Conservation (phyloP, 2,329 filamentous ascomycete genomes). For the Aspergillus pseudoviridinutans region DNA sequence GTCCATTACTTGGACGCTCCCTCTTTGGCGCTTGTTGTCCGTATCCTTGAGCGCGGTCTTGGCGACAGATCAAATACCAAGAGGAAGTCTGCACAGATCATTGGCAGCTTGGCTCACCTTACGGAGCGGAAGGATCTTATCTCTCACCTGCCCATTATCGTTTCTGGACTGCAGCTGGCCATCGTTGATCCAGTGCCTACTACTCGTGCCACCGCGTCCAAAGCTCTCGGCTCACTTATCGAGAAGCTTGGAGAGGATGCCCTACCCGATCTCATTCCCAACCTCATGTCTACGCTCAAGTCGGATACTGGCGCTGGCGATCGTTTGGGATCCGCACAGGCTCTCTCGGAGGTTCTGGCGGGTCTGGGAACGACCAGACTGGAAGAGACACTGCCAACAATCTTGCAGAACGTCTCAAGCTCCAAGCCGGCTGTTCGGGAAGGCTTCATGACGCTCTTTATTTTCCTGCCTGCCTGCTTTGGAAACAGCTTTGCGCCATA, state of each 20-base stretch:
- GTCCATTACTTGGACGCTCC: conserved; percentile 97
- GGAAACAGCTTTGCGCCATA: conserved; percentile 98
- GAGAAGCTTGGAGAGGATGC: conserved; percentile 98
- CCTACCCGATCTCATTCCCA: conserved; percentile 92
- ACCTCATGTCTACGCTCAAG: conserved; percentile 95
- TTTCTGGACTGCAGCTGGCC: conserved; percentile 82
- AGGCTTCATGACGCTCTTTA: conserved; percentile 99
- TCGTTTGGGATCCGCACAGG: conserved; percentile 91
- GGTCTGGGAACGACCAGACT: conserved; percentile 87
- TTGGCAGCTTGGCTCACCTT: conserved; percentile 93
- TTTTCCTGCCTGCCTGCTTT: conserved; percentile 97
- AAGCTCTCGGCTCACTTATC: conserved; percentile 91
- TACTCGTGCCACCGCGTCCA: conserved; percentile 91
- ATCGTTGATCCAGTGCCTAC: conserved; percentile 95
- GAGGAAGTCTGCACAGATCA: conserved; percentile 93
- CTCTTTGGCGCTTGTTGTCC: conserved; percentile 88
- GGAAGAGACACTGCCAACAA: conserved; percentile 93
- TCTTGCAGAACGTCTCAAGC: conserved; percentile 92
- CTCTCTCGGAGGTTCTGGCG: conserved; percentile 91
- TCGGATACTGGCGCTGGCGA: conserved; percentile 96
- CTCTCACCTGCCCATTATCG: conserved; percentile 83
- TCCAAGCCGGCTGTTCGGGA: conserved; percentile 86
- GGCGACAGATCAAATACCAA: conserved; percentile 91
- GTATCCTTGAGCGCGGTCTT: conserved; percentile 89
- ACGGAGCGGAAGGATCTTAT: conserved; percentile 94